Evolutionary conservation across 1,284 basidiomycete genomes (phyloP).

Genomic region (Grifola frondosa): DNA sequence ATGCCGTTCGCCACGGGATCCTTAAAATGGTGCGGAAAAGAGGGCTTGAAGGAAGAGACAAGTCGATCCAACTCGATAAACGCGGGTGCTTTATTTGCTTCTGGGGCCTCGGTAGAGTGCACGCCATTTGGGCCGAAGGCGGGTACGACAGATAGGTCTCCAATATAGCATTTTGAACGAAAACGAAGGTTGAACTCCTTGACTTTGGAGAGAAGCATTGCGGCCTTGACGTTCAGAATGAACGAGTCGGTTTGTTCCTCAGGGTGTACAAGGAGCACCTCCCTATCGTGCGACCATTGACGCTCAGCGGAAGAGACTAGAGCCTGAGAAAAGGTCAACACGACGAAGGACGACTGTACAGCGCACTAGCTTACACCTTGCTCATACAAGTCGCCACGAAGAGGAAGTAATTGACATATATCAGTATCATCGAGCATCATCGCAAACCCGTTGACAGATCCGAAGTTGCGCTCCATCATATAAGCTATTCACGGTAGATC

Average conservation of each 20-base stretch:
- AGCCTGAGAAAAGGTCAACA: slow-evolving; percentile 34
- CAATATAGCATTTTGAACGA: slow-evolving; percentile 54
- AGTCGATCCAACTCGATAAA: slow-evolving; percentile 67
- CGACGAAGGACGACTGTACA: neutral
- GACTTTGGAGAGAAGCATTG: slow-evolving; percentile 64
- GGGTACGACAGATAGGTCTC: slow-evolving; percentile 43
- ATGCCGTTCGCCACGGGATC: slow-evolving; percentile 51
- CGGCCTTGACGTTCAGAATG: slow-evolving; percentile 71
- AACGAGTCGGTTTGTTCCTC: slow-evolving; percentile 70
- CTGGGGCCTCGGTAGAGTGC: slow-evolving; percentile 32
- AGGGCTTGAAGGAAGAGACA: slow-evolving; percentile 53
- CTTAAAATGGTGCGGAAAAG: slow-evolving; percentile 57
- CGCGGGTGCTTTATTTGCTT: slow-evolving; percentile 56
- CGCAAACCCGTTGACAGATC: slow-evolving; percentile 69
- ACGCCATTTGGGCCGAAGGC: slow-evolving; percentile 20
- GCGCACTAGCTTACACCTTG: slow-evolving; percentile 47
- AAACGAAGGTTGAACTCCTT: slow-evolving; percentile 75
- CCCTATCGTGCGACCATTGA: slow-evolving; percentile 66
- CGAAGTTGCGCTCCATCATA: slow-evolving; percentile 62
- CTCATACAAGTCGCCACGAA: slow-evolving; percentile 59
- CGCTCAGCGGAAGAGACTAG: slow-evolving; percentile 55
- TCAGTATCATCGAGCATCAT: slow-evolving; percentile 70
- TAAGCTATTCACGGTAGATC: slow-evolving; percentile 45
- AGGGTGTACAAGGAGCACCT: slow-evolving; percentile 58
- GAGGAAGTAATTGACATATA: slow-evolving; percentile 67